Evolutionary conservation across 768 basidiomycete genomes (phyloP), one percentile per base, ranked within the genome.

Genomic region (Calvatia gigantea): DNA sequence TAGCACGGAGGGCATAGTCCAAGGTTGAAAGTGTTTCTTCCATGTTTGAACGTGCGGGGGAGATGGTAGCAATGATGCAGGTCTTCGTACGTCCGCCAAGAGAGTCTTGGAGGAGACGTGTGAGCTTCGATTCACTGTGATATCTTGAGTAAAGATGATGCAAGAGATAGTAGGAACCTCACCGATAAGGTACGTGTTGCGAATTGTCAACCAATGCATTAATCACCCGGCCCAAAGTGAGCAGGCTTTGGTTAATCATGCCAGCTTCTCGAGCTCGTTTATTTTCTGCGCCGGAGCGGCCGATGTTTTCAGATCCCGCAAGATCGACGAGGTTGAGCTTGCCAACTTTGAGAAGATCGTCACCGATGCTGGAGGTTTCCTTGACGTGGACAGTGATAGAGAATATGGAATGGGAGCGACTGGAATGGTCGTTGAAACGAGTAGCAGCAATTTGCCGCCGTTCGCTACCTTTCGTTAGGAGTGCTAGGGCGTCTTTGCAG

Each of bases 1-100:
- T 98, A 27, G 97, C 97, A 23, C 92, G 86, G 43, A 93, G 81
- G 28, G 97, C 96, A 63, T 99, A 99, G 68, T 98, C 94, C 41
- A 99, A 86, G 0, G 97, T 99, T 2, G 95, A 97, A 17, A 97
- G 81, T 0, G 97, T 98, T 71, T 98, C 97, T 70, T 99, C 97
- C 74, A 96, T 82, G 66, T 96, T 98, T 23, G 86, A 91, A 21
- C 91, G 85, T 4, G 93, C 91, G 1, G 97, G 96, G 7, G 94
- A 96, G 64, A 98, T 84, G 5, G 97, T 98, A 0, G 95, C 97
- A 59, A 99, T 91, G 65, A 99, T 94, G 63, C 94, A 96, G 0
- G 97, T 99, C 73, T 98, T 98, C 5, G 97, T 99, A 29, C 86
- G 82, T 0, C 97, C 97, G 5, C 97, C 97, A 4, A 99, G 79